These are phyloP conservation scores for Chondrostereum purpureum DNA, from an alignment of 1,284 basidiomycete species.

Conservation along the genomic window DNA sequence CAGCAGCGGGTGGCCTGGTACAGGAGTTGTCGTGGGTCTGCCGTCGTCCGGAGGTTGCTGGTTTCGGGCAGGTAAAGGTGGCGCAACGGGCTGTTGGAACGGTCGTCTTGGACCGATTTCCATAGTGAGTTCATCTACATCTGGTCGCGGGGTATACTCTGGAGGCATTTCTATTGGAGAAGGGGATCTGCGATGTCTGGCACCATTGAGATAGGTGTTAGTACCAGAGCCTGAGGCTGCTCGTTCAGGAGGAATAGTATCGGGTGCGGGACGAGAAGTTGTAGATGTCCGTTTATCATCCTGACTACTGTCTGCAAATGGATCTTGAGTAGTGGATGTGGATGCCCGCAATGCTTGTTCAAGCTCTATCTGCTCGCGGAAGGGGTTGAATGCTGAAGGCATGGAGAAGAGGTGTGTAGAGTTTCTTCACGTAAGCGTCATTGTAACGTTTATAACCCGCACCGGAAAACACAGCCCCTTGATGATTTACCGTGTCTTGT, in stretches of 20 bases:
- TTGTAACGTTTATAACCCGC: no score
- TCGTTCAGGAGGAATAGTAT: neutral
- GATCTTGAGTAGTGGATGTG: neutral
- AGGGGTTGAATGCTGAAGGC: neutral
- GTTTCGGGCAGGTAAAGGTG: neutral
- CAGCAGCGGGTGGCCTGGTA: conserved; percentile 59
- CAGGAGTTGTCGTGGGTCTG: conserved; percentile 54
- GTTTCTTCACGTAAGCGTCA: no score
- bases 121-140: neutral
- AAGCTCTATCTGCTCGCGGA: neutral
- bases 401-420: no score
- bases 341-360: neutral
- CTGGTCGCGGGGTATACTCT: neutral
- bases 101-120: neutral
- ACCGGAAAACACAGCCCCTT: no score
- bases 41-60: conserved; percentile 37
- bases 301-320: neutral
- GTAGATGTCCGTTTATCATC: neutral
- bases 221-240: neutral
- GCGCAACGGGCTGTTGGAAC: neutral
- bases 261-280: neutral
- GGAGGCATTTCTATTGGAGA: neutral
- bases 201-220: no score
- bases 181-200: neutral
- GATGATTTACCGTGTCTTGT: no score